Conservation (phyloP, 2,329 filamentous ascomycete species). For the Dothideomycetes sp. region DNA sequence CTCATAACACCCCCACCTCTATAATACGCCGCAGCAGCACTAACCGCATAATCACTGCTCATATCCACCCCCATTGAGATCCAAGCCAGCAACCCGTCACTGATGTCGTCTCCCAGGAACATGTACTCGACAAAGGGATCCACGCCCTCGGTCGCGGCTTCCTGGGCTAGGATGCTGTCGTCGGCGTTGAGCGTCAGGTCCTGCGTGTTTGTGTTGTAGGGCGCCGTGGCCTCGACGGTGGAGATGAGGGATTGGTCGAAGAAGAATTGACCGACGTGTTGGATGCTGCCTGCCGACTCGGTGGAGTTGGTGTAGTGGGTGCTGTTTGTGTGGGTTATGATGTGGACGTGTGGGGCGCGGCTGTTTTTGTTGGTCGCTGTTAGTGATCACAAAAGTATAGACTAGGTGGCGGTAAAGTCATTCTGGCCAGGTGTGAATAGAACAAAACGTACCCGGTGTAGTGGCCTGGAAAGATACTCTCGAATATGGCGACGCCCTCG, state of each 20-base stretch:
- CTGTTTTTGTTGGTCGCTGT: constrained; percentile 10
- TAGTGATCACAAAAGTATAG: background rate
- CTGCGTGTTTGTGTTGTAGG: constrained; percentile 34
- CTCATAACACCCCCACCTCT: background rate
- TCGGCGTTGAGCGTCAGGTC: constrained; percentile 38
- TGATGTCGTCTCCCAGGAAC: constrained; percentile 40
- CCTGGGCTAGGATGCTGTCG: constrained; percentile 35
- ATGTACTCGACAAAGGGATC: constrained; percentile 50
- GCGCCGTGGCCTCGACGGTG: constrained; percentile 36
- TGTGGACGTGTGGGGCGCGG: constrained; percentile 32
- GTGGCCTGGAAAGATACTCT: constrained; percentile 34
- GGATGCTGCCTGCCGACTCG: constrained; percentile 37
- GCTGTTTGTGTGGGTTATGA: constrained; percentile 24
- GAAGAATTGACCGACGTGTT: constrained; percentile 55
- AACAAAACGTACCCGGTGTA: constrained; percentile 16
- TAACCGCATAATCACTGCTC: constrained; percentile 10
- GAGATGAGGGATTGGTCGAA: constrained; percentile 49
- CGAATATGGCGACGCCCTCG: constrained; percentile 15
- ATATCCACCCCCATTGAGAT: constrained; percentile 23
- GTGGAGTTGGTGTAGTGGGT: constrained; percentile 39
- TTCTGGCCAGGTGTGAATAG: no score
- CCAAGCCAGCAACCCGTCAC: constrained; percentile 44
- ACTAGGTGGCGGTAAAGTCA: no score
- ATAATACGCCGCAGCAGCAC: constrained; percentile 5
- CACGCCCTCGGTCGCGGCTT: constrained; percentile 38